Percentiles rank a stretch among this genome's conserved stretches.
Evolutionary conservation across 305 asterid genomes (phyloP).

Genomic region (Rubia tinctorum): DNA sequence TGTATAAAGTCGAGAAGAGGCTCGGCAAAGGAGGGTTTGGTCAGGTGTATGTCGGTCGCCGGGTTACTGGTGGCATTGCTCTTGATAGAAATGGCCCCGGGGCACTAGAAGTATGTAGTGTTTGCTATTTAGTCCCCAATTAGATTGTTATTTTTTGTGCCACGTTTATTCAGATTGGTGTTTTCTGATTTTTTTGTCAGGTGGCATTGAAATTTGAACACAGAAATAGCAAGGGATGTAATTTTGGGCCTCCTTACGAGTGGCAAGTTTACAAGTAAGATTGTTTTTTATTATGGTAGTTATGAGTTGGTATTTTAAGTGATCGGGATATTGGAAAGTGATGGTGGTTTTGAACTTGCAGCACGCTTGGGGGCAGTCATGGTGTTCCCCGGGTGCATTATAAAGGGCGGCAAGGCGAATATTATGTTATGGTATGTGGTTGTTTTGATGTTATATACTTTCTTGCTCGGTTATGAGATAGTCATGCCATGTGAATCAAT

Average conservation of each 20-base stretch:
- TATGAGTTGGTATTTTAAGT: constrained; percentile 14
- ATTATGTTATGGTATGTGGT: constrained; percentile 67
- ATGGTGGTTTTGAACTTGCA: constrained; percentile 26
- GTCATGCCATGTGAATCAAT: background rate
- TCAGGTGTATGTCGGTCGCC: constrained; percentile 87
- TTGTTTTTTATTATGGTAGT: background rate
- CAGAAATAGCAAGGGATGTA: constrained; percentile 83
- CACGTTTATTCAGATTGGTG: constrained; percentile 13
- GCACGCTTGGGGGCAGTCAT: constrained; percentile 82
- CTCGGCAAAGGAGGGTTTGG: constrained; percentile 98
- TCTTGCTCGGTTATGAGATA: background rate
- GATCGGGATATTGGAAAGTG: constrained; percentile 5
- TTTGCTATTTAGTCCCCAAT: constrained; percentile 1
- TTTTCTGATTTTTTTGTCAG: constrained; percentile 31
- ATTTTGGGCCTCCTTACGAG: constrained; percentile 77
- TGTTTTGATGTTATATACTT: constrained; percentile 1
- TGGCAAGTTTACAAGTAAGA: constrained; percentile 93
- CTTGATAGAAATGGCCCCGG: constrained; percentile 61
- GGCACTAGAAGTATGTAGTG: constrained; percentile 48
- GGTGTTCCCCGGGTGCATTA: constrained; percentile 88
- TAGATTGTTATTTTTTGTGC: constrained; percentile 1
- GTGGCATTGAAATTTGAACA: constrained; percentile 93
- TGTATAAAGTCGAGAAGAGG: constrained; percentile 61
- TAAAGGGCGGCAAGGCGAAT: constrained; percentile 87
- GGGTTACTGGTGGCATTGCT: constrained; percentile 47